Evolutionary conservation across 1,284 basidiomycete genomes (phyloP).

Genomic region (Moesziomyces parantarcticus): DNA sequence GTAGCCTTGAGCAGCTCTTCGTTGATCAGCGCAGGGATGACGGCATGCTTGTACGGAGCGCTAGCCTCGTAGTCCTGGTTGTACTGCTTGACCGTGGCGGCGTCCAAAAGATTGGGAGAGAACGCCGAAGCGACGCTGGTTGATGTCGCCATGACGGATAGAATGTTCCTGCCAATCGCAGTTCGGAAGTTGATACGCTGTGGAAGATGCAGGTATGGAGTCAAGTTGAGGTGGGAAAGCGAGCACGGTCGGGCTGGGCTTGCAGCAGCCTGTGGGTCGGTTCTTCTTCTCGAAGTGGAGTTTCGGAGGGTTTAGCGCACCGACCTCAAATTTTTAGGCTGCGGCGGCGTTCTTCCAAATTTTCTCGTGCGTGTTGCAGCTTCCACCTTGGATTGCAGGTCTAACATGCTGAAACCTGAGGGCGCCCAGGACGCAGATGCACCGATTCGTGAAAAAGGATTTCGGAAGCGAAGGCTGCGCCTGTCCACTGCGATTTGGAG

Average conservation of each 20-base stretch:
- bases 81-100: slow-evolving; percentile 32
- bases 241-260: no score
- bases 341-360: background rate
- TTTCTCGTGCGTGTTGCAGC: slow-evolving; percentile 9
- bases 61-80: slow-evolving; percentile 52
- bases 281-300: slow-evolving; percentile 11
- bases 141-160: slow-evolving; percentile 1
- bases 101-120: slow-evolving; percentile 42
- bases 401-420: background rate
- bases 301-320: slow-evolving; percentile 6
- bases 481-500: slow-evolving; percentile 8
- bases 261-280: no score
- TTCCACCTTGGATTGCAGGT: background rate
- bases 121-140: slow-evolving; percentile 41
- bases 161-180: no score
- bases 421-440: no score
- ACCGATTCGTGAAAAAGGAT: slow-evolving; percentile 12
- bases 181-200: no score
- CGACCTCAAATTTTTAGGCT: slow-evolving; percentile 18
- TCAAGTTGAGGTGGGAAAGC: no score
- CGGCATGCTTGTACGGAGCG: slow-evolving; percentile 83
- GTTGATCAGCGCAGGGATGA: slow-evolving; percentile 84
- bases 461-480: slow-evolving; percentile 38
- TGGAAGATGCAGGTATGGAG: background rate
- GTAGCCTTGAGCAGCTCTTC: slow-evolving; percentile 81